Base-by-base conservation (phyloP, 192 early-diverging fungal species). In the Linnemannia exigua region DNA sequence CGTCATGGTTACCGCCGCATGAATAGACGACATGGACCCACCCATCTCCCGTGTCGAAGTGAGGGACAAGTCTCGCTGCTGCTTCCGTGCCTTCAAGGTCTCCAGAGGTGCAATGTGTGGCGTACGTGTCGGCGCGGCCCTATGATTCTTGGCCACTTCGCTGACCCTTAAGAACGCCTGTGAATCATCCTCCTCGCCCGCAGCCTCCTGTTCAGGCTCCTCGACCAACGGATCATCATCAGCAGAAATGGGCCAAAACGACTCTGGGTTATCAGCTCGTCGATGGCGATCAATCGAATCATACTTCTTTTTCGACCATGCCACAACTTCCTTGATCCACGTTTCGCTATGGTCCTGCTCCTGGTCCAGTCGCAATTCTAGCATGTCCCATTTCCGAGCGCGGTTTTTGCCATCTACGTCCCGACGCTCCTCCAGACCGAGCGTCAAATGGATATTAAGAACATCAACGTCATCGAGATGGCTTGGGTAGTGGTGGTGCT, bases 371-470 rank as follows among this genome's bases (percentile, higher is more conserved):
- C 79, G 73, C 3, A 77, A 33, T 19, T 86, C 84, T 3, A 86
- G n/a, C 38, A 72, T 16, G 15, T 86, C 84, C 84, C 84, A 86
- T 68, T 75, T 79, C 25, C 77, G 78, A 1, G 74, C 84, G 5
- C 75, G 84, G 4, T 63, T 58, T 44, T 85, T 85, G 7, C 77
- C 50, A 5, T 46, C 35, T n/a, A 46, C 31, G 46, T 79, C 74
- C n/a, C n/a, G 41, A 19, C 38, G 47, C 22, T 86, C 84, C 9
- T 80, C 78, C 1, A 54, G 0, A 15, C 79, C 70, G 11, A 86
- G 41, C 15, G 66, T 86, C 8, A 86, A 17, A 36, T 77, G 78
- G 41, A 86, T 70, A n/a, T 86, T 47, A 1, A 86, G 46, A 4
- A 86, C 84, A 38, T 86, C 84, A 38, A 86, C 35, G 4, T 86